phyloP scores from a whole-genome alignment of 2,329 filamentous ascomycete genomes.

The Aspergillus sp. region DNA sequence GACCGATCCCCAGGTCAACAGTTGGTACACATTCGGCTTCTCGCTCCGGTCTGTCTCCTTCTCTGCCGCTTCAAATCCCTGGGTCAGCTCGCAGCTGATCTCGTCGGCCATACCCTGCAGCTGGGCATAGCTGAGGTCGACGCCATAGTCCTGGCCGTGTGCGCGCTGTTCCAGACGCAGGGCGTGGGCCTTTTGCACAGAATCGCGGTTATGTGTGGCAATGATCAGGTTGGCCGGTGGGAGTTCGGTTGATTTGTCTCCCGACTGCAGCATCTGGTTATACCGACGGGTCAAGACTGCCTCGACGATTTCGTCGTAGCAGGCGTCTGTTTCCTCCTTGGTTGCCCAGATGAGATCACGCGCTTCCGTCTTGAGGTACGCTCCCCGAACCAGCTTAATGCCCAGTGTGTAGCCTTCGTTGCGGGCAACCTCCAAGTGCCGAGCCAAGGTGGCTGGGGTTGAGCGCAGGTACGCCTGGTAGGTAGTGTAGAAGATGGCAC shows the following conservation, averaged over 20 bases:
- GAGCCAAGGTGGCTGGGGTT: constrained; percentile 37
- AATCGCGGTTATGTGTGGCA: constrained; percentile 52
- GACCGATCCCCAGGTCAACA: constrained; percentile 52
- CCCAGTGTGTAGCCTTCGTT: constrained; percentile 43
- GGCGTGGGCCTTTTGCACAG: constrained; percentile 45
- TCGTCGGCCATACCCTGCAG: constrained; percentile 94
- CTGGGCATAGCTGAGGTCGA: constrained; percentile 60
- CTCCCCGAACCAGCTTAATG: constrained; percentile 47
- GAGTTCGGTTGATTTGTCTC: constrained; percentile 33
- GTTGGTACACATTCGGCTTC: constrained; percentile 49
- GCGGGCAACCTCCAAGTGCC: constrained; percentile 40
- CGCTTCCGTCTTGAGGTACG: constrained; percentile 45
- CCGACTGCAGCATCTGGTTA: constrained; percentile 44
- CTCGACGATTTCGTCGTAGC: constrained; percentile 50
- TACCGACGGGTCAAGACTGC: constrained; percentile 53
- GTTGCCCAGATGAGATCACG: constrained; percentile 39
- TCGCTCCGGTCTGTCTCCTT: constrained; percentile 8
- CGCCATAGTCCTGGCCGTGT: constrained; percentile 33
- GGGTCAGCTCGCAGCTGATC: constrained; percentile 56
- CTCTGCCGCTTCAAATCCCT: constrained; percentile 29
- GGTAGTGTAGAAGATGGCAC: constrained; percentile 48
- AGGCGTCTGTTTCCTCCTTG: constrained; percentile 41
- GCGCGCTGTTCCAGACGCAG: constrained; percentile 39
- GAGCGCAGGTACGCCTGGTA: constrained; percentile 48
- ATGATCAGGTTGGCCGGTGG: constrained; percentile 46